Evolutionary conservation across 106 monocot genomes (phyloP).

Genomic region (Allium sativum): DNA sequence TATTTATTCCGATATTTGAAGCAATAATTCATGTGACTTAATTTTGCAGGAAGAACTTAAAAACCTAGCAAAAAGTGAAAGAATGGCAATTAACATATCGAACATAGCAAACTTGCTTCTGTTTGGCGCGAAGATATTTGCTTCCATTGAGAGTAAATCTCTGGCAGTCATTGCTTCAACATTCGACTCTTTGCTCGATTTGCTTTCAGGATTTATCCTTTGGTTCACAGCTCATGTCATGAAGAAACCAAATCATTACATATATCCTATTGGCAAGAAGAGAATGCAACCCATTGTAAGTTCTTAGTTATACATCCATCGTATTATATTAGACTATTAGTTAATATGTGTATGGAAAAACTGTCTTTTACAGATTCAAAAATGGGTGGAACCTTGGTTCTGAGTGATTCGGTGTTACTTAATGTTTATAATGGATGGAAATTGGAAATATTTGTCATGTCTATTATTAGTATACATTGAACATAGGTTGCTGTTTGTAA

Average conservation of each 20-base stretch:
- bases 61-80: slow-evolving; percentile 45
- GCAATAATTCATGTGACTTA: not conserved
- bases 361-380: too few relatives aligned
- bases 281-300: slow-evolving; percentile 90
- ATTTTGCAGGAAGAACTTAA: slow-evolving; percentile 53
- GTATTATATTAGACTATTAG: not conserved
- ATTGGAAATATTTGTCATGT: too few relatives aligned
- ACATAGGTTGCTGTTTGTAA: too few relatives aligned
- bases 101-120: slow-evolving; percentile 62
- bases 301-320: not conserved
- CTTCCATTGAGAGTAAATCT: slow-evolving; percentile 57
- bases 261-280: slow-evolving; percentile 82
- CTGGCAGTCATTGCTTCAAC: slow-evolving; percentile 93
- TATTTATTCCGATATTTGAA: not conserved
- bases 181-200: slow-evolving; percentile 75
- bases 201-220: slow-evolving; percentile 81
- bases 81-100: slow-evolving; percentile 57
- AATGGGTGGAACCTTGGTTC: too few relatives aligned
- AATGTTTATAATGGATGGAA: too few relatives aligned
- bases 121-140: slow-evolving; percentile 54
- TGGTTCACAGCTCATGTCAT: slow-evolving; percentile 72
- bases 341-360: not conserved
- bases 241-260: slow-evolving; percentile 65
- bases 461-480: too few relatives aligned
- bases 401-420: too few relatives aligned